Evolutionary conservation across 306 rosid genomes (phyloP), one percentile per base, ranked within the genome.

Genomic region (Sechiopsis laciniata): DNA sequence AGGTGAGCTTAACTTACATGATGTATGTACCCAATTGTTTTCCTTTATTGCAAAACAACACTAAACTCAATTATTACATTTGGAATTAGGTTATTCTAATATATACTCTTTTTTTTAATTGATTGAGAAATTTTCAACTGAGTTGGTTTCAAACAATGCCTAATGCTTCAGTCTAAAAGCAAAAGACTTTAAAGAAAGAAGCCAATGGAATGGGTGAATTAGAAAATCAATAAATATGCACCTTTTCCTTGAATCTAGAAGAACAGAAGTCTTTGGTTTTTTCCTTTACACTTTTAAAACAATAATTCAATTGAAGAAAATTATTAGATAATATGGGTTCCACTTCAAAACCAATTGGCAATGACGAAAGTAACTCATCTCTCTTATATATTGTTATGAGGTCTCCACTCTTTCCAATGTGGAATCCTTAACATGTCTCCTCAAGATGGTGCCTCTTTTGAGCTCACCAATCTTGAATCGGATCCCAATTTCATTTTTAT

Each of bases 121-220:
- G 45, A 40, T 40, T 64, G 29, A 14, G 26, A 9, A 40, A 0
- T 40, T 40, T 37, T 64, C 29, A 64, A 64, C 52, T 10, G 29
- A 64, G 29, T 64, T 64, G 53, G 26, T 64, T 64, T 37, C 70
- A 64, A 4, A 63, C 59, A 19, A 8, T 55, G 11, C 26, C 61
- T 55, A 55, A 20, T 64, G 52, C 71, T 64, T 17, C 52, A 48
- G 53, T 64, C 71, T 64, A 64, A 40, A 64, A 64, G 71, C 53
- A 64, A 17, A 64, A 64, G 6, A 52, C 19, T 16, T 3, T 48
- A 35, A 7, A 62, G 48, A 62, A 62, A 62, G 68, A 62, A 29
- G n/a, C 20, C 68, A 45, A 14, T 24, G 20, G 42, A 26, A 55
- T 55, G 22, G 59, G 20, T 54, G 58, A 16, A 12, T 17, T 5